These are phyloP conservation scores for Acanthamoeba healyi DNA, from an alignment of 208 protist genomes.

Conservation along the genomic window DNA sequence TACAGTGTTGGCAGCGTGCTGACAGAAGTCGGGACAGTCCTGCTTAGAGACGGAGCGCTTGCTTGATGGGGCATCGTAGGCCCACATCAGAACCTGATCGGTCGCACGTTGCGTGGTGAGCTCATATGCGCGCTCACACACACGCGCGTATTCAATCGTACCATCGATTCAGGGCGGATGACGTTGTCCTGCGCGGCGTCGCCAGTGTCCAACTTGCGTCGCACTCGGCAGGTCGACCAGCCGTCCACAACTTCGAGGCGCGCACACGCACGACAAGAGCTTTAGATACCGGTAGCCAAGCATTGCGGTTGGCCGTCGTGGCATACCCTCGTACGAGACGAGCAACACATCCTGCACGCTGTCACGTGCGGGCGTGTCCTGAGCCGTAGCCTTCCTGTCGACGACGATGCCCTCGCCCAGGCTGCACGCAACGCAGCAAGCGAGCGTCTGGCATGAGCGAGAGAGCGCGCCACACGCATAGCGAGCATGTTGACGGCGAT, in stretches of 20 bases:
- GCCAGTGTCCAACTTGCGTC: neutral
- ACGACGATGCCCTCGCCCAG: neutral
- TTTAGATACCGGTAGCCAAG: no score
- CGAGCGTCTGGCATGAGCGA: no score
- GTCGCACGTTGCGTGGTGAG: no score
- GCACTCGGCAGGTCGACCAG: neutral
- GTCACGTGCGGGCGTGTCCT: neutral
- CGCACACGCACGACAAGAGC: neutral
- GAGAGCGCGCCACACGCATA: no score
- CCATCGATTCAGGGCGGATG: neutral
- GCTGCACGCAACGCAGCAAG: no score
- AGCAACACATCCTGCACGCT: neutral
- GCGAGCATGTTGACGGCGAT: no score
- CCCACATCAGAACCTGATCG: neutral
- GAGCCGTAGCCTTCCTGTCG: neutral
- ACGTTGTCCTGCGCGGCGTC: neutral
- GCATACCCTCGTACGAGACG: neutral
- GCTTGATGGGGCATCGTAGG: neutral
- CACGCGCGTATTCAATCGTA: neutral
- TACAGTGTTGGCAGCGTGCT: neutral
- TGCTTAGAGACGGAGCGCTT: neutral
- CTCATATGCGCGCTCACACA: neutral
- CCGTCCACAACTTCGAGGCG: neutral
- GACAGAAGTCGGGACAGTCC: neutral
- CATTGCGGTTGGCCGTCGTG: no score